Percentiles rank a stretch among this genome's conserved stretches.
Conservation (phyloP, 2,329 filamentous ascomycete species). For the Diaporthe vaccinii region DNA sequence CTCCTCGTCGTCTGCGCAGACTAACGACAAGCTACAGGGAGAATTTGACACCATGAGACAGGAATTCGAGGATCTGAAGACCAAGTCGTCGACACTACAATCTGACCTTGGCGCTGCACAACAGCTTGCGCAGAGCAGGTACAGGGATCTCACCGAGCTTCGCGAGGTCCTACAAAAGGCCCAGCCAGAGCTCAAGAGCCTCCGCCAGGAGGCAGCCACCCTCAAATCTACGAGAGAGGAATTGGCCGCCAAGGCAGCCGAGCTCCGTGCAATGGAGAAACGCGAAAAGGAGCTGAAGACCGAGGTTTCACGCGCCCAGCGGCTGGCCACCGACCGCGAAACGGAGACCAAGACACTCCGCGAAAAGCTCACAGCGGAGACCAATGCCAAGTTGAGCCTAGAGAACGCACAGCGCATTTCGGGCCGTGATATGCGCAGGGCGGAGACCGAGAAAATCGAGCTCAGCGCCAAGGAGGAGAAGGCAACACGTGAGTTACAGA, state of each 20-base stretch:
- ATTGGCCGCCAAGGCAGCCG: slow-evolving; percentile 68
- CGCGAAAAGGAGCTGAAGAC: slow-evolving; percentile 84
- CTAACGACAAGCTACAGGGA: slow-evolving; percentile 67
- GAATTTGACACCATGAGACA: slow-evolving; percentile 70
- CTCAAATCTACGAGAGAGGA: slow-evolving; percentile 84
- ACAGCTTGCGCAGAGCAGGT: slow-evolving; percentile 86
- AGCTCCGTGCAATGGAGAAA: slow-evolving; percentile 82
- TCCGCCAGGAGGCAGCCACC: slow-evolving; percentile 82
- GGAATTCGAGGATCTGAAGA: slow-evolving; percentile 77
- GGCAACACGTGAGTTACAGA: slow-evolving; percentile 76
- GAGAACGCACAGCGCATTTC: slow-evolving; percentile 84
- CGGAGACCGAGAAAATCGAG: slow-evolving; percentile 85
- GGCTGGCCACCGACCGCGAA: slow-evolving; percentile 80
- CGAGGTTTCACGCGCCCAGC: slow-evolving; percentile 79
- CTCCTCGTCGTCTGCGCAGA: slow-evolving; percentile 52
- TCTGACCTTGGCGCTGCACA: slow-evolving; percentile 89
- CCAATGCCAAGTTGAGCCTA: slow-evolving; percentile 76
- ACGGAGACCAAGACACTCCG: slow-evolving; percentile 82
- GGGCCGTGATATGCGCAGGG: slow-evolving; percentile 81
- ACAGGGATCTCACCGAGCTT: slow-evolving; percentile 88
- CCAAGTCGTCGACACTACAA: slow-evolving; percentile 77
- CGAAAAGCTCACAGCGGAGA: slow-evolving; percentile 83
- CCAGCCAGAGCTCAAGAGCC: slow-evolving; percentile 85
- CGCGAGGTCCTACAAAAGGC: slow-evolving; percentile 85
- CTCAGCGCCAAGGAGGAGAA: slow-evolving; percentile 81